Conservation (phyloP, 148 eudicot species). For the Salicornia ramosissima region DNA sequence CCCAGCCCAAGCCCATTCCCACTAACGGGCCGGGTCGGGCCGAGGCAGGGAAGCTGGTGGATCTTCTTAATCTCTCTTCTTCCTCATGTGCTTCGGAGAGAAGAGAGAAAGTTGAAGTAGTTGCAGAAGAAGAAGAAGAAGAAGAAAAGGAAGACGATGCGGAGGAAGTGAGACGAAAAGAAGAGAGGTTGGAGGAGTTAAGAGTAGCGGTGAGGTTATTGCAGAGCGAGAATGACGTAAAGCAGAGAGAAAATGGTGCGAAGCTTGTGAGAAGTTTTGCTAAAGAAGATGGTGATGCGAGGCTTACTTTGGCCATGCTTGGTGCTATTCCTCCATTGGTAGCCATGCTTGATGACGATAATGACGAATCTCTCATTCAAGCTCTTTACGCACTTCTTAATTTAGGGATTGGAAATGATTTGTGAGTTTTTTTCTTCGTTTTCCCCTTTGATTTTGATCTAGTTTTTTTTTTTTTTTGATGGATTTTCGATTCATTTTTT, state of each 20-base stretch:
- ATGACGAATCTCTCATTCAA: conserved; percentile 31
- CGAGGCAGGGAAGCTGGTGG: conserved; percentile 52
- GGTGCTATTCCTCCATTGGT: conserved; percentile 91
- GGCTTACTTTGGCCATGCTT: conserved; percentile 60
- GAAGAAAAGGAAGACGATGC: conserved; percentile 30
- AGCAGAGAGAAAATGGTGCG: conserved; percentile 50
- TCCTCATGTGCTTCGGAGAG: conserved; percentile 18
- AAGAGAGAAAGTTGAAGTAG: conserved; percentile 4
- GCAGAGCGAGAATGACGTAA: conserved; percentile 25
- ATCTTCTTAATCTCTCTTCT: conserved; percentile 51
- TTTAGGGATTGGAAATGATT: conserved; percentile 73
- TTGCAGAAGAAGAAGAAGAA: not conserved
- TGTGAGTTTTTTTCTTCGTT: conserved; percentile 34
- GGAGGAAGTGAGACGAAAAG: conserved; percentile 39
- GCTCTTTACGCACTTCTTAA: conserved; percentile 86
- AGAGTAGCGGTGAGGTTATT: conserved; percentile 46
- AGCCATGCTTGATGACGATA: conserved; percentile 35
- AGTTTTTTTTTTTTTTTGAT: not conserved
- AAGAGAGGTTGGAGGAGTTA: conserved; percentile 52
- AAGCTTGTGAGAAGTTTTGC: conserved; percentile 53
- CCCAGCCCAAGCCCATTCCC: conserved; percentile 2
- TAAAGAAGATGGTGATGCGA: conserved; percentile 58
- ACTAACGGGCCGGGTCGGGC: conserved; percentile 8
- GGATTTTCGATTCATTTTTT: not conserved
- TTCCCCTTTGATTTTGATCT: not conserved